These are phyloP conservation scores for Eimeria nieschulzi DNA, from an alignment of 169 alveolate species.

Conservation along the genomic window DNA sequence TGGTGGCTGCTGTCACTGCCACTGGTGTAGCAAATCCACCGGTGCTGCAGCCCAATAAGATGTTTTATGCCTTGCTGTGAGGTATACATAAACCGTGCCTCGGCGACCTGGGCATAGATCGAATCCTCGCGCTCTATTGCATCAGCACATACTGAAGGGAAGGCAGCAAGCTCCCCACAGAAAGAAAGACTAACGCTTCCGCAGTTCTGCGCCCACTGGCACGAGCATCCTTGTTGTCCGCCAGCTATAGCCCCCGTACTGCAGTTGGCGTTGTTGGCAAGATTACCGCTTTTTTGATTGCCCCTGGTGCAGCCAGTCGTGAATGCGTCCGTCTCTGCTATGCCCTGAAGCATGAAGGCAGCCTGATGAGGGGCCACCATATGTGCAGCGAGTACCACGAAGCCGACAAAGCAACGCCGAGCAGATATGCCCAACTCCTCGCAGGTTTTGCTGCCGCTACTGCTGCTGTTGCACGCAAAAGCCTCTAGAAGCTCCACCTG, in stretches of 20 bases:
- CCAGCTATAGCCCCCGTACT: not conserved
- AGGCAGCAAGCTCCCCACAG: slow-evolving; percentile 43
- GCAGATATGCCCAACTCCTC: not conserved
- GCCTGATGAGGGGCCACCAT: slow-evolving; percentile 30
- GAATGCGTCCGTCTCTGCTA: not conserved
- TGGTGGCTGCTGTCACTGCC: not conserved
- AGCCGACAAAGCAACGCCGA: slow-evolving; percentile 11
- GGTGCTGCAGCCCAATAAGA: not conserved
- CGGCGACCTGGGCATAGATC: slow-evolving; percentile 2
- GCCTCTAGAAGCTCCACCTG: slow-evolving; percentile 35
- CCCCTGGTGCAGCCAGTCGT: not conserved
- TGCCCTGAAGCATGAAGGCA: not conserved
- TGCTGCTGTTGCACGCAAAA: slow-evolving; percentile 32
- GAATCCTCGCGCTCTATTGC: slow-evolving; percentile 31
- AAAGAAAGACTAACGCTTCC: not conserved
- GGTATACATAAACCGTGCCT: not conserved
- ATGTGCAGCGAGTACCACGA: slow-evolving; percentile 30
- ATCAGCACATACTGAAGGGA: slow-evolving; percentile 4
- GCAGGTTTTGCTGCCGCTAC: not conserved
- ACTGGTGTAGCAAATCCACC: slow-evolving; percentile 1
- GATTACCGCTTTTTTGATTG: not conserved
- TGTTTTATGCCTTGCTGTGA: slow-evolving; percentile 35
- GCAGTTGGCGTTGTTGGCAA: not conserved
- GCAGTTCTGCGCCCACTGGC: not conserved
- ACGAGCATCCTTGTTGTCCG: not conserved